phyloP scores from a whole-genome alignment of 2,329 filamentous ascomycete genomes.

The Bipolaris sorokiniana region DNA sequence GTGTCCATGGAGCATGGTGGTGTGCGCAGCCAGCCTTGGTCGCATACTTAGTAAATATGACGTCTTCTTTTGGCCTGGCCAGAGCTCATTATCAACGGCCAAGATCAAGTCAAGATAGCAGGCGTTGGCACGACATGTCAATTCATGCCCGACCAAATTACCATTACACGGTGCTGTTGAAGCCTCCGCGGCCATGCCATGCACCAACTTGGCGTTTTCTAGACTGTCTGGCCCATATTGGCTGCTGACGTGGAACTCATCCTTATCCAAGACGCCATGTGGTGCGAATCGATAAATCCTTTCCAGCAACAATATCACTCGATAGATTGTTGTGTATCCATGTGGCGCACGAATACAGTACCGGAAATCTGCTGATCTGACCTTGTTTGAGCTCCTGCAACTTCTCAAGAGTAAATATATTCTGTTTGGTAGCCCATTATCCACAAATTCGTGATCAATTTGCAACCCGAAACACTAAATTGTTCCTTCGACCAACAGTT shows the following conservation, averaged over 20 bases:
- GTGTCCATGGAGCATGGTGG: neutral
- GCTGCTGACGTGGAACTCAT: constrained; percentile 1
- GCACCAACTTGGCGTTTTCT: neutral
- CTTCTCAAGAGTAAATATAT: too few species aligned
- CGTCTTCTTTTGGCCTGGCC: neutral
- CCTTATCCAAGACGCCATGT: neutral
- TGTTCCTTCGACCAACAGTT: neutral
- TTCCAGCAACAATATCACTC: neutral
- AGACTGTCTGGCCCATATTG: neutral
- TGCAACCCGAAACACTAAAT: too few species aligned
- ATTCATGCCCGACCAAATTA: neutral
- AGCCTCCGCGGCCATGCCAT: neutral
- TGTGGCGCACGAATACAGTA: too few species aligned
- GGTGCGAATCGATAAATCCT: neutral
- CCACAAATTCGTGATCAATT: too few species aligned
- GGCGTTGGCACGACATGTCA: neutral
- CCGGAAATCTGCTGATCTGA: too few species aligned
- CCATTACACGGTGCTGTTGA: too few species aligned
- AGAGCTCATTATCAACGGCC: neutral
- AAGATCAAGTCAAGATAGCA: neutral
- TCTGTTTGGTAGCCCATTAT: too few species aligned
- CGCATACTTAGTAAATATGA: neutral
- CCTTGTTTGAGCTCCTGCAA: too few species aligned
- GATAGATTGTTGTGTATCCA: neutral
- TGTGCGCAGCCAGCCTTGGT: neutral